Evolutionary conservation across 257 asterid species (phyloP).

Genomic region (Solanum clarkiae): DNA sequence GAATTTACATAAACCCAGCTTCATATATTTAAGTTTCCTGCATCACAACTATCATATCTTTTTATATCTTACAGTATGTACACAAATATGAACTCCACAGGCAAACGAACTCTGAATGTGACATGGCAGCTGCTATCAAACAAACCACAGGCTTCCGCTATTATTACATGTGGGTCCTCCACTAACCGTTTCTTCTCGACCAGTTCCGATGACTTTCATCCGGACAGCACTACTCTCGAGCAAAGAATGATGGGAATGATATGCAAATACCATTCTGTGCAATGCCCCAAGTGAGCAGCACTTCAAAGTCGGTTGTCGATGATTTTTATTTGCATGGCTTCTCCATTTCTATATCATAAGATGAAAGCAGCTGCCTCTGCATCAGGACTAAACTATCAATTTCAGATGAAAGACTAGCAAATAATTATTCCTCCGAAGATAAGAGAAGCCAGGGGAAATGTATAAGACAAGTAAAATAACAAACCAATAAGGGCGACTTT

Average conservation of each 20-base stretch:
- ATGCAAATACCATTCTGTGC: neutral
- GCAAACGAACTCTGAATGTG: constrained; percentile 4
- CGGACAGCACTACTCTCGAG: neutral
- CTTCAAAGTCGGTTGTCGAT: constrained; percentile 19
- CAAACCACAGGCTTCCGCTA: constrained; percentile 5
- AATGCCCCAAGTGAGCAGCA: constrained; percentile 15
- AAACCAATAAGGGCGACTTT: neutral
- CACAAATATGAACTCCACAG: constrained; percentile 18
- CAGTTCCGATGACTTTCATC: neutral
- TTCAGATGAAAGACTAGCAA: neutral
- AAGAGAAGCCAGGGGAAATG: neutral
- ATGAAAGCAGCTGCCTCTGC: constrained; percentile 53
- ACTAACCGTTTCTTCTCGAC: constrained; percentile 4
- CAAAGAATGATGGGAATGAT: neutral
- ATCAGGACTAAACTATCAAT: neutral
- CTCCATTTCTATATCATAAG: constrained; percentile 36
- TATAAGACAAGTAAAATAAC: neutral
- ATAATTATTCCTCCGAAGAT: neutral
- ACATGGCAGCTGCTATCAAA: constrained; percentile 20
- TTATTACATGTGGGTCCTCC: neutral
- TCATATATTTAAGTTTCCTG: constrained; percentile 23
- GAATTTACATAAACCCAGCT: constrained; percentile 24
- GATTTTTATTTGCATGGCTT: constrained; percentile 23
- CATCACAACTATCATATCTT: constrained; percentile 14
- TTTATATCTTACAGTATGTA: constrained; percentile 25